phyloP scores from a whole-genome alignment of 805 yeast genomes.

The Yarrowia sp. region DNA sequence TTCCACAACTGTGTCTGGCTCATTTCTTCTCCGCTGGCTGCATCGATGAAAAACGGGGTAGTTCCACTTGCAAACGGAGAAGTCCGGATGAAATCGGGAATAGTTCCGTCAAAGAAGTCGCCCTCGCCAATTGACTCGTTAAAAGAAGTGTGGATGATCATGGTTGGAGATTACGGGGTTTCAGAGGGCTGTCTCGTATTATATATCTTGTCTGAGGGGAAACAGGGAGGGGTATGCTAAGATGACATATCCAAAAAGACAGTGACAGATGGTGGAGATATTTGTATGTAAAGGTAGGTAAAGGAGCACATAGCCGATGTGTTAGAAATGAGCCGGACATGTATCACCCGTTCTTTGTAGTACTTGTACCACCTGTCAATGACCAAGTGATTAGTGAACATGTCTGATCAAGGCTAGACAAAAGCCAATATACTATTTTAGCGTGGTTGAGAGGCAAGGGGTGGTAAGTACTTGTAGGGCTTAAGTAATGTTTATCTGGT shows the following conservation, averaged over 20 bases:
- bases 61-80: neutral
- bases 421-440: too few relatives aligned
- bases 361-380: too few relatives aligned
- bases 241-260: neutral
- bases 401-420: too few relatives aligned
- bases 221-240: neutral
- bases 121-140: neutral
- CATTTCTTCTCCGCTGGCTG: neutral
- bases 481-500: too few relatives aligned
- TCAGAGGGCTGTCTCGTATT: neutral
- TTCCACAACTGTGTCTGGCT: slow-evolving; percentile 17
- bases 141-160: slow-evolving; percentile 13
- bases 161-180: neutral
- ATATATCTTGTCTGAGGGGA: slow-evolving; percentile 1
- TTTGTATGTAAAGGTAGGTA: too few relatives aligned
- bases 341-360: too few relatives aligned
- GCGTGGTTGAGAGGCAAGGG: too few relatives aligned
- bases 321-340: too few relatives aligned
- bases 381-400: too few relatives aligned
- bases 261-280: neutral
- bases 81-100: slow-evolving; percentile 18
- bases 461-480: too few relatives aligned
- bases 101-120: slow-evolving; percentile 11
- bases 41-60: slow-evolving; percentile 16
- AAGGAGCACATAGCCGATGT: too few relatives aligned